Evolutionary conservation across 257 asterid species (phyloP).

Genomic region (Oldenlandia corymbosa): DNA sequence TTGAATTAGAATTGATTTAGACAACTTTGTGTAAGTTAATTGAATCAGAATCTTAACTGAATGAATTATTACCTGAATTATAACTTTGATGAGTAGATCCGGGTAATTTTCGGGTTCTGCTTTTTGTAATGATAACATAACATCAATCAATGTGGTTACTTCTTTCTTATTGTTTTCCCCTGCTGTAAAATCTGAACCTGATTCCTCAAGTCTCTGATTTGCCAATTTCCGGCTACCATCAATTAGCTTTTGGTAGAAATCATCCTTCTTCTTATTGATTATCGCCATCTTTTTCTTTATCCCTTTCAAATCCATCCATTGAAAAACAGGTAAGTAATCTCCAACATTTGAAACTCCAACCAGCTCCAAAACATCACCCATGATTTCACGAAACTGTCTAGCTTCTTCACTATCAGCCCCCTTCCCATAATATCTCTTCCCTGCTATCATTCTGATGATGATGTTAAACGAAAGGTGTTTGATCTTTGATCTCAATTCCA

Average conservation of each 20-base stretch:
- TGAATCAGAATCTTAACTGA: too few relatives aligned
- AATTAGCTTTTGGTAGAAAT: neutral
- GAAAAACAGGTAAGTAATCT: constrained; percentile 1
- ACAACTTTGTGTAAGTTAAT: too few relatives aligned
- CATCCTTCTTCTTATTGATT: neutral
- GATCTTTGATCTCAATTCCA: neutral
- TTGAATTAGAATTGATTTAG: too few relatives aligned
- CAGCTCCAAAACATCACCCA: neutral
- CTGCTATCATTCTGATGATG: constrained; percentile 33
- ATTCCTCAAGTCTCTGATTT: neutral
- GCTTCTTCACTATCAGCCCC: constrained; percentile 1
- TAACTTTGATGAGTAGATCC: constrained; percentile 2
- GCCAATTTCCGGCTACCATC: neutral
- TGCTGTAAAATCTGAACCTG: neutral
- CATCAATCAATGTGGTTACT: neutral
- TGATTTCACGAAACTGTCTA: neutral
- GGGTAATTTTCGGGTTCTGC: neutral
- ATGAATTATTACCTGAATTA: neutral
- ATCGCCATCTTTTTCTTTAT: neutral
- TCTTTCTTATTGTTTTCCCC: neutral
- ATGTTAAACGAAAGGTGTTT: constrained; percentile 22
- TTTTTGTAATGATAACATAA: constrained; percentile 4
- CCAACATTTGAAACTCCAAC: neutral
- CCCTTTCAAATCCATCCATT: neutral
- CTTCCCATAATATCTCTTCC: constrained; percentile 19